phyloP scores from a whole-genome alignment of 2,329 filamentous ascomycete species.

The Penicillium griseofulvum region DNA sequence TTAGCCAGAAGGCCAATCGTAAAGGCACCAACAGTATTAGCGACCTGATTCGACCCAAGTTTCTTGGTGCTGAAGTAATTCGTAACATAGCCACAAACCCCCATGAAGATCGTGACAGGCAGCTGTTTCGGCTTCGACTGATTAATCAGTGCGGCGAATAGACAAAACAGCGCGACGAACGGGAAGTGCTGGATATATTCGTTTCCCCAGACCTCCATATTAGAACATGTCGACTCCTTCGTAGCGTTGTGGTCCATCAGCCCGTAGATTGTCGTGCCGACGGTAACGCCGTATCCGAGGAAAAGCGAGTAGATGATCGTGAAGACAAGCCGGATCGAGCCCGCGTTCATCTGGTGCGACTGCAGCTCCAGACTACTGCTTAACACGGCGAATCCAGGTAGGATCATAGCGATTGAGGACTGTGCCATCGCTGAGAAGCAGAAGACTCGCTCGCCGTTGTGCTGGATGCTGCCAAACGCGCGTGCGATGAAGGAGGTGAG shows the following conservation, averaged over 20 bases:
- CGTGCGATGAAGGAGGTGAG: constrained; percentile 65
- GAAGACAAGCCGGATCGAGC: constrained; percentile 47
- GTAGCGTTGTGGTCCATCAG: constrained; percentile 56
- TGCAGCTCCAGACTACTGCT: constrained; percentile 63
- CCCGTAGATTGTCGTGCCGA: constrained; percentile 61
- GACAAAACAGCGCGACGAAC: constrained; percentile 70
- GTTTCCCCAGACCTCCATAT: constrained; percentile 48
- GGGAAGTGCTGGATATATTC: constrained; percentile 56
- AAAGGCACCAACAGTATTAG: constrained; percentile 73
- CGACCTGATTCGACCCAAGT: constrained; percentile 69
- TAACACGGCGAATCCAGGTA: constrained; percentile 64
- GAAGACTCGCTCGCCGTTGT: constrained; percentile 48
- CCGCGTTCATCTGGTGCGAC: constrained; percentile 64
- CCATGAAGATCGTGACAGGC: constrained; percentile 70
- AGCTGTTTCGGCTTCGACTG: constrained; percentile 75
- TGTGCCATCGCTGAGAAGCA: constrained; percentile 57
- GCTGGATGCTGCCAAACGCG: constrained; percentile 62
- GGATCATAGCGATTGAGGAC: constrained; percentile 63
- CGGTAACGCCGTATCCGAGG: constrained; percentile 68
- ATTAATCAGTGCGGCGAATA: constrained; percentile 74
- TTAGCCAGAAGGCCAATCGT: constrained; percentile 75
- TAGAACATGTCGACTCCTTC: constrained; percentile 43
- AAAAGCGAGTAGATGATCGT: constrained; percentile 69
- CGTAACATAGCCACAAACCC: constrained; percentile 62
- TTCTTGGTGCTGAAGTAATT: constrained; percentile 50